A percentile compares a stretch with the other conserved stretches of the same genome.
Conservation (phyloP, 352 stramenopile genomes). For the Globisporangium iwayamae region DNA sequence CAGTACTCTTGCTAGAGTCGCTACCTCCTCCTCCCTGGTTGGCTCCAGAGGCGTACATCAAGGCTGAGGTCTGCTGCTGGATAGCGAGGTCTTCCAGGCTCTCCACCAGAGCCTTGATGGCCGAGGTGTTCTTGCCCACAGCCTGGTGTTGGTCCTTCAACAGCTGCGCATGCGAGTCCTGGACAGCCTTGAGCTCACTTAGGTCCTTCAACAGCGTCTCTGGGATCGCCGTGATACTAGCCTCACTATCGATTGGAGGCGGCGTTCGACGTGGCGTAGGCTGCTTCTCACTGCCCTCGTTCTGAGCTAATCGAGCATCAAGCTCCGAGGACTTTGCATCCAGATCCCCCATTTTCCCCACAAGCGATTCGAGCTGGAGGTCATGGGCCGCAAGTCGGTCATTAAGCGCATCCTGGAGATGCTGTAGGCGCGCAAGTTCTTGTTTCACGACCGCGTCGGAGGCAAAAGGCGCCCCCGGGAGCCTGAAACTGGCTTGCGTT, state of each 20-base stretch:
- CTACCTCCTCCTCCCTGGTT: constrained; percentile 8
- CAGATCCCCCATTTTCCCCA: constrained; percentile 28
- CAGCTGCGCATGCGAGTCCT: constrained; percentile 35
- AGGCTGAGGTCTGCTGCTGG: constrained; percentile 42
- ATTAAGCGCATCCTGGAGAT: constrained; percentile 34
- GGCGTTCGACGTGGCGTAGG: neutral
- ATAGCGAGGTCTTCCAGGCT: constrained; percentile 53
- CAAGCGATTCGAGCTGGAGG: constrained; percentile 30
- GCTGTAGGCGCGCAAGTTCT: constrained; percentile 38
- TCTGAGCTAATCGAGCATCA: neutral
- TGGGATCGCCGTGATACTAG: neutral
- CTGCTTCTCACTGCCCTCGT: neutral
- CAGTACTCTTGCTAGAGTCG: neutral
- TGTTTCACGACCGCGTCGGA: constrained; percentile 38
- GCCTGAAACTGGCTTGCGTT: constrained; percentile 7
- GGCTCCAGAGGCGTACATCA: constrained; percentile 24
- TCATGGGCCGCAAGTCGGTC: constrained; percentile 35
- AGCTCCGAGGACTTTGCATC: constrained; percentile 21
- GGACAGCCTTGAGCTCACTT: constrained; percentile 39
- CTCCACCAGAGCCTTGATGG: constrained; percentile 42
- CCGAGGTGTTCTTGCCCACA: constrained; percentile 42
- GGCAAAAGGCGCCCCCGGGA: constrained; percentile 33
- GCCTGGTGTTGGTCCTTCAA: constrained; percentile 39
- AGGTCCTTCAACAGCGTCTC: constrained; percentile 42
- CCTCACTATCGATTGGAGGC: constrained; percentile 5